phyloP scores from a whole-genome alignment of 768 basidiomycete species.

The Galerina sulciceps region DNA sequence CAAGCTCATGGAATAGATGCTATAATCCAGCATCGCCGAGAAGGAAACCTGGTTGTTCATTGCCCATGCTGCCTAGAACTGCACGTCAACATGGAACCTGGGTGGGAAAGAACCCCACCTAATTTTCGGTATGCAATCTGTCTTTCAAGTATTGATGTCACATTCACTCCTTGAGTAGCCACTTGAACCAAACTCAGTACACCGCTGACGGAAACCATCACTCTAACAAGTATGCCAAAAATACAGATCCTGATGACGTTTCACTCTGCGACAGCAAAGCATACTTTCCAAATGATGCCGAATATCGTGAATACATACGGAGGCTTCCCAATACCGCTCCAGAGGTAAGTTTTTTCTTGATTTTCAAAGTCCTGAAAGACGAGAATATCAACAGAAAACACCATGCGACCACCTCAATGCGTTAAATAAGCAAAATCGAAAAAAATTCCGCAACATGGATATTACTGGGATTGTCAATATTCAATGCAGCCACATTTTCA shows the following conservation, averaged over 20 bases:
- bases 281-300: constrained; percentile 21
- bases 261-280: constrained; percentile 22
- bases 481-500: constrained; percentile 30
- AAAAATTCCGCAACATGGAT: constrained; percentile 32
- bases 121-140: constrained; percentile 15
- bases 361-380: not conserved
- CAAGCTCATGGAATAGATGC: constrained; percentile 27
- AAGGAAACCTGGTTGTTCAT: constrained; percentile 15
- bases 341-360: constrained; percentile 1
- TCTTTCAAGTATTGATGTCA: not conserved
- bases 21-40: constrained; percentile 13
- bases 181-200: constrained; percentile 22
- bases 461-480: constrained; percentile 27
- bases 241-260: not conserved
- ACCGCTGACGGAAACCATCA: constrained; percentile 31
- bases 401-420: constrained; percentile 26
- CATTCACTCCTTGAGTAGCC: constrained; percentile 12
- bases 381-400: constrained; percentile 14
- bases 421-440: constrained; percentile 26
- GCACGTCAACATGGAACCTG: constrained; percentile 13
- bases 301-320: constrained; percentile 14
- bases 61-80: constrained; percentile 28
- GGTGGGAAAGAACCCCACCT: constrained; percentile 17
- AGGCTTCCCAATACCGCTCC: not conserved
- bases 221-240: constrained; percentile 15